Base-by-base conservation (phyloP, 306 rosid genomes). In the Dicorynia guianensis region DNA sequence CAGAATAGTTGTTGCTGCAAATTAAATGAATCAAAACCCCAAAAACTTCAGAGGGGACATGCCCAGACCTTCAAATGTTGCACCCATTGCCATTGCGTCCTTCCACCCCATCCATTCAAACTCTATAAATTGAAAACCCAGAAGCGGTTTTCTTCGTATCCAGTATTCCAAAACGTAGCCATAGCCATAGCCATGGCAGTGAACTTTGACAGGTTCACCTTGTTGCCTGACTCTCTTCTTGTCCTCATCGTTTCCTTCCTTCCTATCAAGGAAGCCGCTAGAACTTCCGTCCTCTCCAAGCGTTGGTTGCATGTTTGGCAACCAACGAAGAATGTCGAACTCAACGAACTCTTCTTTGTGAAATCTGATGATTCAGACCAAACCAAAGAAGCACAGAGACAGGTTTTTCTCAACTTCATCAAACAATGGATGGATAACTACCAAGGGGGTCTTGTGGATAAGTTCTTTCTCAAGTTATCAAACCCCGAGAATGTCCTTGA, bases 231-330 rank as follows among this genome's bases (percentile, higher is more conserved):
- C 0, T 0, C 63, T 0, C 13, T 79, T 11, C 58, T 73, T n/a
- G 7, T 15, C 15, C 0, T 0, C 33, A 73, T 79, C 12, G 5
- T 73, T 20, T 79, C 83, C 1, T 39, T 4, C 1, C 79, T 79
- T 49, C 83, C 79, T 14, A 73, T 73, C 75, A 79, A 66, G 13
- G 83, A 79, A 17, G 83, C 83, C 0, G 79, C 79, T 3, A 66
- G 34, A 14, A 66, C 83, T 0, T 57, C 19, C 50, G 30, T 17
- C 6, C 83, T 79, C 47, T 78, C 83, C 13, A 73, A 73, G 17
- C 11, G 13, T 0, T 79, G 79, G 83, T 11, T 17, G 11, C 4
- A 58, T 11, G 0, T 34, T 5, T 82, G 82, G 86, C 11, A 62
- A n/a, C 5, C 63, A 0, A 63, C 57, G 1, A 36, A 11, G 33